Conservation (phyloP, 2,329 filamentous ascomycete genomes). For the Helicocarpus griseus region DNA sequence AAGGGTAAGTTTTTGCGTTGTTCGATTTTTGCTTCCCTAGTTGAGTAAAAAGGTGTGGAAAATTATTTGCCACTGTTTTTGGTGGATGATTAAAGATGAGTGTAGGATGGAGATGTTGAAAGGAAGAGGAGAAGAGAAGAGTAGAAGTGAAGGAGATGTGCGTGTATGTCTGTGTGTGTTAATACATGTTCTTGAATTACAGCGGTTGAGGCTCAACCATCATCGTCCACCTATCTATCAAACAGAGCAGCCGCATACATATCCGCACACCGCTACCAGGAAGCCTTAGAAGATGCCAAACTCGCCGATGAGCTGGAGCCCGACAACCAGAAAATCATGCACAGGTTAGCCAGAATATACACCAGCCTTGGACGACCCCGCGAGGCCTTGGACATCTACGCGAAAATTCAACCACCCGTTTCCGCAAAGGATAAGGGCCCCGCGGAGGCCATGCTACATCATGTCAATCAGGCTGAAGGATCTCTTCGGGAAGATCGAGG, state of each 20-base stretch:
- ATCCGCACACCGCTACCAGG: slow-evolving; percentile 66
- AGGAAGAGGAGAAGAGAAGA: not conserved
- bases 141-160: not conserved
- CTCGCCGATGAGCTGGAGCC: slow-evolving; percentile 75
- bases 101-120: not conserved
- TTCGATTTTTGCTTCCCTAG: not conserved
- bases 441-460: slow-evolving; percentile 75
- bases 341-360: slow-evolving; percentile 82
- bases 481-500: slow-evolving; percentile 64
- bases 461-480: slow-evolving; percentile 70
- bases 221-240: slow-evolving; percentile 80
- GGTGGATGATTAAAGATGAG: not conserved
- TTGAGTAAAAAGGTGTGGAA: not conserved
- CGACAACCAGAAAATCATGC: slow-evolving; percentile 74
- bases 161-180: not conserved
- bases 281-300: slow-evolving; percentile 79
- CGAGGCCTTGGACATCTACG: slow-evolving; percentile 75
- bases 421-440: slow-evolving; percentile 76
- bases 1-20: slow-evolving; percentile 58
- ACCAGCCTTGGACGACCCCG: slow-evolving; percentile 76
- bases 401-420: slow-evolving; percentile 67
- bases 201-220: slow-evolving; percentile 83
- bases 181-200: slow-evolving; percentile 13
- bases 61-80: not conserved
- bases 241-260: slow-evolving; percentile 95